Conservation (phyloP, 148 eudicot species). For the Vaccinium vitisidaea region DNA sequence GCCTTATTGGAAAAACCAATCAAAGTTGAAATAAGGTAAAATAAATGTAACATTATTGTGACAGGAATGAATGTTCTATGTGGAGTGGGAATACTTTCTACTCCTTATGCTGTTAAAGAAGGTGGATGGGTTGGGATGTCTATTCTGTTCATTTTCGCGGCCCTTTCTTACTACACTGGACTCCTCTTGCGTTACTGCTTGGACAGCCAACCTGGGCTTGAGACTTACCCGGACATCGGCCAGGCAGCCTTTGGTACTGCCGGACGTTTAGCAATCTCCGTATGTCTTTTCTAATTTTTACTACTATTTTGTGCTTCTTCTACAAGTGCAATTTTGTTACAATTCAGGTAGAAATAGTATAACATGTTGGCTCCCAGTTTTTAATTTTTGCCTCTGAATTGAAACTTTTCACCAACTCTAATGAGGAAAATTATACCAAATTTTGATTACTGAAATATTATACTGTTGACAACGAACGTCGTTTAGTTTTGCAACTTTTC, state of each 20-base stretch:
- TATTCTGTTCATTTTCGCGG: constrained; percentile 63
- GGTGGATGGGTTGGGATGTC: constrained; percentile 92
- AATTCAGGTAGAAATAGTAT: neutral
- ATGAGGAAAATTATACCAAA: neutral
- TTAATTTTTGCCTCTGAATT: neutral
- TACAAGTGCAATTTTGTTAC: neutral
- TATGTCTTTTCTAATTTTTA: constrained; percentile 26
- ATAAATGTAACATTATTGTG: neutral
- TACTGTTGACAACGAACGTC: neutral
- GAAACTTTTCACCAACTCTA: neutral
- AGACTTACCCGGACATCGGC: constrained; percentile 98
- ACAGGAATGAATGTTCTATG: constrained; percentile 94
- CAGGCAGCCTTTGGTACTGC: constrained; percentile 89
- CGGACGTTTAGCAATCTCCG: constrained; percentile 79
- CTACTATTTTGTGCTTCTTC: neutral
- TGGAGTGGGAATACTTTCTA: constrained; percentile 95
- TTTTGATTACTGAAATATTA: neutral
- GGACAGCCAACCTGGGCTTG: constrained; percentile 89
- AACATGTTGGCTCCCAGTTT: neutral
- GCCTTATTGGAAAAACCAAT: too few species aligned
- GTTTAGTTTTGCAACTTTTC: neutral
- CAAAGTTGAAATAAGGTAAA: too few species aligned
- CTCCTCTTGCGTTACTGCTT: constrained; percentile 79
- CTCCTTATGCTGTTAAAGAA: constrained; percentile 82
- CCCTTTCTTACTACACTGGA: constrained; percentile 93